Evolutionary conservation across 805 yeast species (phyloP), one percentile per base, ranked within the genome.

Genomic region (Candida hungchunana): DNA sequence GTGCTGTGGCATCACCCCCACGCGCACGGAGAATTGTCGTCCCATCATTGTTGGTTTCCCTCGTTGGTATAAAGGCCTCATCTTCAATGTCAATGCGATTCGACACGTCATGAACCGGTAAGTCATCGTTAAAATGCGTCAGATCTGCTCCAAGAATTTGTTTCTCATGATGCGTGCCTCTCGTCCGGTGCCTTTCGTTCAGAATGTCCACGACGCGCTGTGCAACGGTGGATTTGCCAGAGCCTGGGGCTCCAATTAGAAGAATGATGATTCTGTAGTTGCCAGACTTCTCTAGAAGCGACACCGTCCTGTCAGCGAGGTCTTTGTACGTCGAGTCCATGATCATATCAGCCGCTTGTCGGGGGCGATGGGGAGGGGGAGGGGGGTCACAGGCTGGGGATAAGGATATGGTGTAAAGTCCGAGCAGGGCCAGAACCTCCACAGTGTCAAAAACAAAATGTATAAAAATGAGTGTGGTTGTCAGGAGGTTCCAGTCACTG

Each of bases 201-300:
- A 79, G 48, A 6, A 46, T 46, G 5, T 57, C 52, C 22, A 69
- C 69, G 6, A 86, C 60, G 5, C 56, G 37, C 25, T 53, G 51
- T 1, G 89, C 78, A 23, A 79, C 51, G 0, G 94, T 82, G 4
- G 89, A 72, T 55, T 86, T 86, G 0, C 96, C 96, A 1, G 89
- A 76, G 6, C 96, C 96, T 3, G 96, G 95, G 1, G 78, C 69
- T 1, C 95, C 96, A 3, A 79, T 77, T 10, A 87, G 50, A 0
- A 82, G 62, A 8, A 87, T 63, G 13, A 81, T 40, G 3, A 77
- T 55, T 44, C 89, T 61, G 39, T 72, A 66, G 26, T 56, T 53
- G 0, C 42, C 40, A 11, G 58, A 49, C 4, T 48, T 34, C 9
- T 53, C 47, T 5, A 59, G 51, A 13, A 63, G 43, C 10, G 44